Conservation (phyloP, 1,284 basidiomycete species). For the Heterobasidion annosum region DNA sequence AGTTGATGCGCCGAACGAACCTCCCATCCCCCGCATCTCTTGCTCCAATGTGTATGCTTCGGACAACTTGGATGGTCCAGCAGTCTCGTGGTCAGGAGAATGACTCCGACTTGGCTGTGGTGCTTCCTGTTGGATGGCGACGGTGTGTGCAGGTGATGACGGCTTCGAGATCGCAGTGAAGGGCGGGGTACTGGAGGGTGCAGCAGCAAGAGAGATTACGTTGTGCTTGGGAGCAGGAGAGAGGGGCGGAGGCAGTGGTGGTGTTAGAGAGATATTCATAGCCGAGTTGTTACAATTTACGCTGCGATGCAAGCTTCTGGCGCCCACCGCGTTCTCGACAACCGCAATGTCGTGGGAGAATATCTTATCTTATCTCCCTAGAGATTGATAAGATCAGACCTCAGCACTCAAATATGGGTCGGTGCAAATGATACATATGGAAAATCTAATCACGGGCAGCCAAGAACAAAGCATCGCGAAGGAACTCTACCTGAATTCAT, state of each 20-base stretch:
- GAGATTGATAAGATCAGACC: not conserved
- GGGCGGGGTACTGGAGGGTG: not conserved
- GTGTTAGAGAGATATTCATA: not conserved
- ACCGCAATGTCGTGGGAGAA: not conserved
- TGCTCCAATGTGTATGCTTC: not conserved
- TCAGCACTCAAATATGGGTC: not conserved
- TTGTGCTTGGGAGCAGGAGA: not conserved
- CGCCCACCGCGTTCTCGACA: not conserved
- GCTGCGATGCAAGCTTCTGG: not conserved
- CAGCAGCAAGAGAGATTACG: not conserved
- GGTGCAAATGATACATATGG: no score
- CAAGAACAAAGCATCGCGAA: no score
- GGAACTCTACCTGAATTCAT: no score
- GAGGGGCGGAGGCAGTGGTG: not conserved
- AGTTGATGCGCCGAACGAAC: not conserved
- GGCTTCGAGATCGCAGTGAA: not conserved
- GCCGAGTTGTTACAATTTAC: not conserved
- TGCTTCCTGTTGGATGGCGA: not conserved
- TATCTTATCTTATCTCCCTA: slow-evolving; percentile 16
- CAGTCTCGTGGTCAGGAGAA: not conserved
- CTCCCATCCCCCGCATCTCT: not conserved
- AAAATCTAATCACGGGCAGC: no score
- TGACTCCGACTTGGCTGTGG: not conserved
- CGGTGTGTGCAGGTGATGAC: not conserved
- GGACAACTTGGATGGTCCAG: no score